phyloP scores from a whole-genome alignment of 2,329 filamentous ascomycete species.

The Fusarium secorum region DNA sequence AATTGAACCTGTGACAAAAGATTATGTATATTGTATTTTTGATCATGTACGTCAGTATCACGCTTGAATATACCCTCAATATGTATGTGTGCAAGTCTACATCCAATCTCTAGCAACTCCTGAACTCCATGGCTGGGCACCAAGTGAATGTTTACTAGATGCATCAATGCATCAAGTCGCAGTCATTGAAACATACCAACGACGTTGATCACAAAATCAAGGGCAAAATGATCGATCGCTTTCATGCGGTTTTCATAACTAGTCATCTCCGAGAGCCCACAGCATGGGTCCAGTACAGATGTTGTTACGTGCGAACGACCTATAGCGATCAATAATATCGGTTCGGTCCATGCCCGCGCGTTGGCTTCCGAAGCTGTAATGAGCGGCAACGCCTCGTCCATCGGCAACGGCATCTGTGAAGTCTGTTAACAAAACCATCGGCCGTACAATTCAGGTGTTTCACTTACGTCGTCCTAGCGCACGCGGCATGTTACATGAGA shows the following conservation, averaged over 20 bases:
- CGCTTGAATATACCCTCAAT: neutral
- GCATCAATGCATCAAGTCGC: neutral
- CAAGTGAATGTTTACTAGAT: neutral
- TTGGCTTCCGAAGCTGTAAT: conserved; percentile 59
- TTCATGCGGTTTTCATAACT: neutral
- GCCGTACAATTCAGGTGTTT: neutral
- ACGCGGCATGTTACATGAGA: conserved; percentile 50
- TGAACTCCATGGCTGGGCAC: neutral
- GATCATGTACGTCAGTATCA: neutral
- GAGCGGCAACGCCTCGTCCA: conserved; percentile 60
- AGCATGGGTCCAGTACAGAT: conserved; percentile 52
- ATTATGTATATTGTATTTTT: neutral
- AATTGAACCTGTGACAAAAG: neutral
- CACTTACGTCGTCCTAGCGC: conserved; percentile 48
- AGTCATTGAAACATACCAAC: neutral
- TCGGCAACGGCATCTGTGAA: conserved; percentile 56
- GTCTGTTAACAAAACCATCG: conserved; percentile 12
- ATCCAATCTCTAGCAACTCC: neutral
- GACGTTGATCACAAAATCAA: neutral
- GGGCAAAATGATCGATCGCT: neutral
- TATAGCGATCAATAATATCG: conserved; percentile 62
- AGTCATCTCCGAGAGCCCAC: conserved; percentile 39
- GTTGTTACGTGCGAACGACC: conserved; percentile 60
- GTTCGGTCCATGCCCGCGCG: conserved; percentile 54
- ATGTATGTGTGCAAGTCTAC: neutral